phyloP scores from a whole-genome alignment of 306 rosid genomes.

The Trifolium subterraneum region DNA sequence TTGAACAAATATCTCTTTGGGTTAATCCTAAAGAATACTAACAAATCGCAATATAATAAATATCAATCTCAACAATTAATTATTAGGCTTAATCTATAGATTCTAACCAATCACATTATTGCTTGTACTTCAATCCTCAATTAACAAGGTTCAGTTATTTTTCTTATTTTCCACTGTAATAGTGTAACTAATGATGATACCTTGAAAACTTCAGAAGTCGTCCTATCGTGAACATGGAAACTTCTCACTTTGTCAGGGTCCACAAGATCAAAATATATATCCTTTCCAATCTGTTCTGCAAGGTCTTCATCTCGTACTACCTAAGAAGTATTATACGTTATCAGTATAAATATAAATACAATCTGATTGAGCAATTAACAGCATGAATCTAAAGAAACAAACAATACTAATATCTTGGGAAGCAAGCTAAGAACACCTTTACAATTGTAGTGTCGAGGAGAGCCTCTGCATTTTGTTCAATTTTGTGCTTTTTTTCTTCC shows the following conservation, averaged over 20 bases:
- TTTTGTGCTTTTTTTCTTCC: background rate
- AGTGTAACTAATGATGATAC: background rate
- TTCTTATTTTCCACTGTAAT: background rate
- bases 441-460: background rate
- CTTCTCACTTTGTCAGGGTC: background rate
- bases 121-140: background rate
- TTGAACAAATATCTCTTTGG: no score
- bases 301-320: constrained; percentile 9
- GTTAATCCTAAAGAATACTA: no score
- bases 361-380: background rate
- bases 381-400: background rate
- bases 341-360: background rate
- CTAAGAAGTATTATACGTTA: background rate
- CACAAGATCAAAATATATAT: constrained; percentile 3
- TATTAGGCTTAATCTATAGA: background rate
- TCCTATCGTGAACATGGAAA: background rate
- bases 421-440: background rate
- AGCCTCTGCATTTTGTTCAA: background rate
- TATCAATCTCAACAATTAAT: no score
- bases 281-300: constrained; percentile 6
- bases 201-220: background rate
- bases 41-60: no score
- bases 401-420: background rate
- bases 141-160: background rate
- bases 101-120: background rate